Percentiles rank a stretch among this genome's conserved stretches.
Evolutionary conservation across 371 early-diverging fungal genomes (phyloP).

Genomic region (Actinomortierella wolfii): DNA sequence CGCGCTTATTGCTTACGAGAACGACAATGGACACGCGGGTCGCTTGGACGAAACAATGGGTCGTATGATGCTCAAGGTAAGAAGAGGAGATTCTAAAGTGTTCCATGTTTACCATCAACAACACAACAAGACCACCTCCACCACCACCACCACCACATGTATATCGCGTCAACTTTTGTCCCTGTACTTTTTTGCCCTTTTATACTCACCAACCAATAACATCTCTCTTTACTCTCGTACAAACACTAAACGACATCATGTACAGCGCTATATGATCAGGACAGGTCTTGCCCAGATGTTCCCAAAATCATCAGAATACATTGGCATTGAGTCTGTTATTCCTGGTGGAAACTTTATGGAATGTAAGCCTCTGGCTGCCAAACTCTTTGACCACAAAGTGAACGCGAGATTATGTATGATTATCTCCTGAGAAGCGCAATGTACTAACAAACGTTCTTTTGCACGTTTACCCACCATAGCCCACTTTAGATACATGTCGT

Average conservation of each 20-base stretch:
- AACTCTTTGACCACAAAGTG: too few species aligned
- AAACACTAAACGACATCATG: too few species aligned
- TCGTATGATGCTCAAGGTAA: constrained; percentile 35
- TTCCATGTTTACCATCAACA: too few species aligned
- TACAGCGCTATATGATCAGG: constrained; percentile 40
- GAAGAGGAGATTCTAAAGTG: too few species aligned
- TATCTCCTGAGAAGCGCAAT: not conserved
- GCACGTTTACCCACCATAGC: constrained; percentile 15
- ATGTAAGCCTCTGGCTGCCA: constrained; percentile 10
- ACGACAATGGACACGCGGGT: constrained; percentile 20
- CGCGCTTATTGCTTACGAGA: constrained; percentile 23
- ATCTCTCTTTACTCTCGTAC: not conserved
- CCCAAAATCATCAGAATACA: constrained; percentile 37
- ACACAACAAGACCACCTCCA: too few species aligned
- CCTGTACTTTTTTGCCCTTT: too few species aligned
- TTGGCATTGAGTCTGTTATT: constrained; percentile 25
- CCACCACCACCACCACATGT: too few species aligned
- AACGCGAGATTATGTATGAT: too few species aligned
- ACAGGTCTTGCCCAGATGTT: constrained; percentile 43
- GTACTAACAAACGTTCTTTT: not conserved
- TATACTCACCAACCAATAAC: too few species aligned
- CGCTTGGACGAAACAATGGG: constrained; percentile 21
- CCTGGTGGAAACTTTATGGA: constrained; percentile 35
- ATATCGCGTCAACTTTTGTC: too few species aligned
- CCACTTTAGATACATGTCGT: constrained; percentile 48